Conservation (phyloP, 768 basidiomycete species). For the Gymnopilus junonius region DNA sequence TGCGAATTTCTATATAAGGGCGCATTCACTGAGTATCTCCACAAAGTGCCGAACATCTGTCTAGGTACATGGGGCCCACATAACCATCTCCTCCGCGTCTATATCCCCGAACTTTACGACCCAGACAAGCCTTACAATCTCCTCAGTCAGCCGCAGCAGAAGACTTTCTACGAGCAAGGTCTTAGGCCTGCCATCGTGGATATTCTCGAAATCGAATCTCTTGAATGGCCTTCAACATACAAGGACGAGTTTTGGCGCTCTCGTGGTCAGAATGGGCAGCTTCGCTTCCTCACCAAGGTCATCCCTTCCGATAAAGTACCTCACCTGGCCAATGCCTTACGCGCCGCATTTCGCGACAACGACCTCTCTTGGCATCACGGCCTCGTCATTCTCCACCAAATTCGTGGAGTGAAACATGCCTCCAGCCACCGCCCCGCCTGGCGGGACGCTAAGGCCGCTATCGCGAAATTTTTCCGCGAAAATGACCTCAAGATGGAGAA, state of each 20-base stretch:
- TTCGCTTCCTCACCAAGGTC: conserved; percentile 18
- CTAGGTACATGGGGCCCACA: conserved; percentile 19
- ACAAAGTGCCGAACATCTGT: conserved; percentile 28
- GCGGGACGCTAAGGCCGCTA: not conserved
- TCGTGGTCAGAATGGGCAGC: conserved; percentile 12
- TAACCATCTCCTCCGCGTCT: conserved; percentile 19
- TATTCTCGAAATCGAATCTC: not conserved
- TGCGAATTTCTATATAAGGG: conserved; percentile 2
- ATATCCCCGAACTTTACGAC: conserved; percentile 24
- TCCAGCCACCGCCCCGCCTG: conserved; percentile 12
- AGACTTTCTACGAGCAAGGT: conserved; percentile 23
- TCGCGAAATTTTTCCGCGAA: not conserved
- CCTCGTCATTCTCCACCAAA: conserved; percentile 28
- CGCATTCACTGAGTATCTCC: not conserved
- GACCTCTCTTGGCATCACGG: conserved; percentile 14
- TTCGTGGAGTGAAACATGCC: conserved; percentile 26
- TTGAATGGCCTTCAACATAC: conserved; percentile 28
- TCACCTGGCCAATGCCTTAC: conserved; percentile 13
- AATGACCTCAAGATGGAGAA: not conserved
- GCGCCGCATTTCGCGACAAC: not conserved
- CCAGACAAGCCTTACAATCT: not conserved
- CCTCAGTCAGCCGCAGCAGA: conserved; percentile 8
- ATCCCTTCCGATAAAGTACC: conserved; percentile 4
- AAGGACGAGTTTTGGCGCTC: conserved; percentile 25
- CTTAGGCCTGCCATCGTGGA: conserved; percentile 22